Conservation (phyloP, 768 basidiomycete genomes). For the Kwoniella heveanensis region DNA sequence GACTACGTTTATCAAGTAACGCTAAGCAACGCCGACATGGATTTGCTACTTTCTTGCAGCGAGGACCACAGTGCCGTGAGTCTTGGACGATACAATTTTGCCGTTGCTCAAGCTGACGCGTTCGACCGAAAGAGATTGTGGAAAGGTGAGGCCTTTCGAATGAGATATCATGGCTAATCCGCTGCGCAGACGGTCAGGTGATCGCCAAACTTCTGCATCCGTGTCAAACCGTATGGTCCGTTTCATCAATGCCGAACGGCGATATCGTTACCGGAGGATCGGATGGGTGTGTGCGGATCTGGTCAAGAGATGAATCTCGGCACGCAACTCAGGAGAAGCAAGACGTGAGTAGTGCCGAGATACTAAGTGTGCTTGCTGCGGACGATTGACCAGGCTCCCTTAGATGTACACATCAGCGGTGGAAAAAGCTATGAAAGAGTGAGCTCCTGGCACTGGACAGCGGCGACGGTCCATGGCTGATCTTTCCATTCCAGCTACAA, state of each 20-base stretch:
- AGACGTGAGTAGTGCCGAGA: slow-evolving; percentile 21
- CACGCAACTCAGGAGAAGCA: slow-evolving; percentile 23
- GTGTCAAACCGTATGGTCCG: slow-evolving; percentile 54
- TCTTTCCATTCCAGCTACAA: not conserved
- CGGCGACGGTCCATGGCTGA: not conserved
- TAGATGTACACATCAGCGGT: slow-evolving; percentile 17
- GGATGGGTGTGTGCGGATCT: slow-evolving; percentile 43
- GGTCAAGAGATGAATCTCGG: slow-evolving; percentile 32
- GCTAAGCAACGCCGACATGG: slow-evolving; percentile 6
- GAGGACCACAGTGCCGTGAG: slow-evolving; percentile 53
- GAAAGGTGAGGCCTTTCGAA: slow-evolving; percentile 25
- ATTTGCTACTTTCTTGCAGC: slow-evolving; percentile 40
- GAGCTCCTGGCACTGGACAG: not conserved
- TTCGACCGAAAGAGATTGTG: slow-evolving; percentile 30
- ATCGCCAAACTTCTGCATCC: slow-evolving; percentile 42
- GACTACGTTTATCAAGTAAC: slow-evolving; percentile 49
- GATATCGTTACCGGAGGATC: slow-evolving; percentile 53
- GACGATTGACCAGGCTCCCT: not conserved
- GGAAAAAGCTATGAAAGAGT: slow-evolving; percentile 20
- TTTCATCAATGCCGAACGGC: slow-evolving; percentile 43
- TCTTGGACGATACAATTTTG: not conserved
- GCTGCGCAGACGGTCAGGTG: not conserved
- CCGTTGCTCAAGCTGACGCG: slow-evolving; percentile 1
- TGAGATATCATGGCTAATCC: not conserved
- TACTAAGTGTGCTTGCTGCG: not conserved